Evolutionary conservation across 345 rosid species (phyloP).

Genomic region (Bruguiera sexangula): DNA sequence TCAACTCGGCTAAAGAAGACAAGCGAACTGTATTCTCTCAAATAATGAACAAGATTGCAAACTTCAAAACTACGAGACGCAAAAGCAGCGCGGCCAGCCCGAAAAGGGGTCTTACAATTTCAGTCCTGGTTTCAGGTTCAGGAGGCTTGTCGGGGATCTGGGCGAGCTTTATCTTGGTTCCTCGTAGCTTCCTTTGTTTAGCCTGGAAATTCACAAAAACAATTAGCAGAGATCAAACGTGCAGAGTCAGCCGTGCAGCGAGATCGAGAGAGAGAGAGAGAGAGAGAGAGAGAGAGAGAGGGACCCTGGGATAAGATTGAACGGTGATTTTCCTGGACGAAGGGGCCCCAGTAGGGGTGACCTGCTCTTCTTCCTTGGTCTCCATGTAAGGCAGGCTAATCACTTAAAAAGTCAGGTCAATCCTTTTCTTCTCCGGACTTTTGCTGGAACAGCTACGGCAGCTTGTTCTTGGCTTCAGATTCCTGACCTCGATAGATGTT

Average conservation of each 20-base stretch:
- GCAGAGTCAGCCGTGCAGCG: constrained; percentile 11
- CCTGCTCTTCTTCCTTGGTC: constrained; percentile 15
- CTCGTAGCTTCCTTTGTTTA: constrained; percentile 21
- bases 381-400: constrained; percentile 3
- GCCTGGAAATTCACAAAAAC: constrained; percentile 14
- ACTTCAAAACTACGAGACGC: not conserved
- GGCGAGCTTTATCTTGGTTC: constrained; percentile 18
- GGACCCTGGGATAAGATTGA: constrained; percentile 24
- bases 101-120: constrained; percentile 20
- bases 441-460: not conserved
- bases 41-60: not conserved
- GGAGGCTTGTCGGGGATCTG: constrained; percentile 28
- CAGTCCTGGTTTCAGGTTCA: constrained; percentile 16
- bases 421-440: not conserved
- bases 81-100: not conserved
- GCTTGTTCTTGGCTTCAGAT: constrained; percentile 9
- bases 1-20: not conserved
- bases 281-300: not conserved
- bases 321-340: constrained; percentile 11
- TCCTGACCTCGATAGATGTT: constrained; percentile 15
- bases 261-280: not conserved
- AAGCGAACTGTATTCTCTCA: not conserved
- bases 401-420: not conserved
- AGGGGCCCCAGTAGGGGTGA: constrained; percentile 10
- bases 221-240: constrained; percentile 4